Conservation (phyloP, 441 rosid genomes). For the Aleurites moluccanus region DNA sequence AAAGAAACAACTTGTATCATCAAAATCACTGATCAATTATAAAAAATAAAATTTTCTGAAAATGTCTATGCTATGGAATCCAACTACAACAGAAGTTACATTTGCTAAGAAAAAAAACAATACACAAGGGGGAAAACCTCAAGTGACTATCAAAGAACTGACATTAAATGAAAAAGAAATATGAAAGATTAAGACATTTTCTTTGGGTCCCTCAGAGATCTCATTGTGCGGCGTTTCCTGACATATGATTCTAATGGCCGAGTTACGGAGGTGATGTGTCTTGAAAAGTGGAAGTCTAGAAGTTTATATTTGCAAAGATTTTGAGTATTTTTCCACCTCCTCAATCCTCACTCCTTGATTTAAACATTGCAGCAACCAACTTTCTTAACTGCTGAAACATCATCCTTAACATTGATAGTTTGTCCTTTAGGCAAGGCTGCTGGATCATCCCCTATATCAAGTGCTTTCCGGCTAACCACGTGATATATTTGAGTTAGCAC, state of each 20-base stretch:
- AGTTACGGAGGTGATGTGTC: neutral
- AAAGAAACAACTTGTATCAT: neutral
- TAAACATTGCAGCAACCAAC: conserved; percentile 63
- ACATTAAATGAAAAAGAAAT: too few relatives aligned
- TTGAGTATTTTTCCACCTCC: neutral
- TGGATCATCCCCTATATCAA: conserved; percentile 62
- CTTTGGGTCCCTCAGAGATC: conserved; percentile 9
- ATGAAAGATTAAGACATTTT: conserved; percentile 8
- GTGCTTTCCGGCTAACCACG: conserved; percentile 74
- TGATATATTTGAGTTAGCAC: conserved; percentile 75
- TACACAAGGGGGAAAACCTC: conserved; percentile 17
- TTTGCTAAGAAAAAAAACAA: conserved; percentile 20
- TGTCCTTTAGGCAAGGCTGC: conserved; percentile 70
- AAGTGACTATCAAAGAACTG: conserved; percentile 8
- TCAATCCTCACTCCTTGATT: conserved; percentile 6
- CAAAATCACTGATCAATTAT: conserved; percentile 3
- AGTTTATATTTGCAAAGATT: conserved; percentile 14
- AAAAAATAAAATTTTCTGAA: conserved; percentile 18
- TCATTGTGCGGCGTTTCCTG: neutral
- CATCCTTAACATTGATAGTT: conserved; percentile 67
- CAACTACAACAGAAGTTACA: conserved; percentile 34
- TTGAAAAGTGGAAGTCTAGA: neutral
- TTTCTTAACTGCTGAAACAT: conserved; percentile 76
- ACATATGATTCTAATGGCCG: neutral
- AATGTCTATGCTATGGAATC: conserved; percentile 28